Percentiles rank a stretch among this genome's conserved stretches.
phyloP scores from a whole-genome alignment of 169 alveolate species.

The Plasmodium gonderi region DNA sequence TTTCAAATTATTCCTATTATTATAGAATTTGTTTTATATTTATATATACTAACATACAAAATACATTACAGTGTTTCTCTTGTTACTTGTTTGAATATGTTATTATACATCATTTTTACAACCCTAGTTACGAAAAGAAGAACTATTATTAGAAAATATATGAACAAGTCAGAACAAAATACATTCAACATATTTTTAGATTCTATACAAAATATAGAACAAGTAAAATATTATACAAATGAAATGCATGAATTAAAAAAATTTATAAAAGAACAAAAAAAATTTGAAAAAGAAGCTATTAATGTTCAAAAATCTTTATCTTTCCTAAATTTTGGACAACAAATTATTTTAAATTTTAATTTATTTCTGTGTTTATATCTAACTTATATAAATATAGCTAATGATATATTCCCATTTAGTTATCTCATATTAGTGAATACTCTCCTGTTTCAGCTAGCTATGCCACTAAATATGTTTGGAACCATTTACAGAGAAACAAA shows the following conservation, averaged over 20 bases:
- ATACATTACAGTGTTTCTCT: conserved; percentile 87
- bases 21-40: conserved; percentile 86
- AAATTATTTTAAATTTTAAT: conserved; percentile 82
- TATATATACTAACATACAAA: conserved; percentile 85
- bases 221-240: conserved; percentile 83
- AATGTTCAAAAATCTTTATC: conserved; percentile 84
- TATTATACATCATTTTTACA: conserved; percentile 84
- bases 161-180: conserved; percentile 88
- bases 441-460: conserved; percentile 82
- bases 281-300: conserved; percentile 83
- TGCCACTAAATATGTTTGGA: conserved; percentile 87
- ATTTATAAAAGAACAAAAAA: conserved; percentile 79
- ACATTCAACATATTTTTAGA: conserved; percentile 87
- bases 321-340: conserved; percentile 85
- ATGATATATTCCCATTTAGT: conserved; percentile 78
- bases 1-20: conserved; percentile 87
- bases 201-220: conserved; percentile 88
- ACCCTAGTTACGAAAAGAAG: conserved; percentile 86
- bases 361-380: conserved; percentile 82
- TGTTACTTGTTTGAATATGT: conserved; percentile 85
- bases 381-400: conserved; percentile 74
- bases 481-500: conserved; percentile 86
- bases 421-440: conserved; percentile 83
- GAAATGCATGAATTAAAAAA: conserved; percentile 80
- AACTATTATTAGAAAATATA: conserved; percentile 83